These are phyloP conservation scores for Zea mays DNA, from an alignment of 176 grass and related monocot species.

Conservation along the genomic window DNA sequence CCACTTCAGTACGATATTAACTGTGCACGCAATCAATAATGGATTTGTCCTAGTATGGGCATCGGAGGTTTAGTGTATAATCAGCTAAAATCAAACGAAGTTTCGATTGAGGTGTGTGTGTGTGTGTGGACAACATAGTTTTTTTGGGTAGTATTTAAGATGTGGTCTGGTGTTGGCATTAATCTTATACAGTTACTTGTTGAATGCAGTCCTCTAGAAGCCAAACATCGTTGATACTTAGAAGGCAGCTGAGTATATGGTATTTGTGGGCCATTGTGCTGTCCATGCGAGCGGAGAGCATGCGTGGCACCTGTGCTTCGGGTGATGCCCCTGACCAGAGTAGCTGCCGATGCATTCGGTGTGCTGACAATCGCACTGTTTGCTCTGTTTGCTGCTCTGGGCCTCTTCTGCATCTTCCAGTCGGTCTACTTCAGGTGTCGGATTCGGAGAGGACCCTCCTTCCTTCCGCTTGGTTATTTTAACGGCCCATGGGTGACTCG, in stretches of 20 bases:
- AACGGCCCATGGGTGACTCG: conserved; percentile 85
- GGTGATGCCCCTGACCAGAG: conserved; percentile 94
- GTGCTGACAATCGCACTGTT: conserved; percentile 71
- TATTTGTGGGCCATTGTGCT: conserved; percentile 62
- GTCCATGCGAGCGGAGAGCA: conserved; percentile 84
- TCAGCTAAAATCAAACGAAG: conserved; percentile 15
- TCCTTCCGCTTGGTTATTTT: conserved; percentile 73
- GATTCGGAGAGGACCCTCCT: conserved; percentile 47
- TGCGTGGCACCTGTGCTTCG: conserved; percentile 72
- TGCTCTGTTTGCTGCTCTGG: conserved; percentile 60
- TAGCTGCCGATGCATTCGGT: conserved; percentile 87
- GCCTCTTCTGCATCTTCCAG: conserved; percentile 67
- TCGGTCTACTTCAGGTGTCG: conserved; percentile 56
- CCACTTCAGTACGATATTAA: not conserved
- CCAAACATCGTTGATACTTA: conserved; percentile 20
- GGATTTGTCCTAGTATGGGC: conserved; percentile 10
- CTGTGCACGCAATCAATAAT: not conserved
- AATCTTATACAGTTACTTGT: conserved; percentile 16
- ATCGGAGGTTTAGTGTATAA: conserved; percentile 25
- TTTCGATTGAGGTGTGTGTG: not conserved
- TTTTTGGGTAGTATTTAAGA: conserved; percentile 12
- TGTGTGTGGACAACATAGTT: not conserved
- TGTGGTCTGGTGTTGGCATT: conserved; percentile 16
- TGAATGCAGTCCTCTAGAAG: conserved; percentile 48
- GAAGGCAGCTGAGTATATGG: conserved; percentile 43